A percentile compares a stretch with the other conserved stretches of the same genome.
Conservation (phyloP, 1,284 basidiomycete genomes). For the Acaromyces ingoldii region DNA sequence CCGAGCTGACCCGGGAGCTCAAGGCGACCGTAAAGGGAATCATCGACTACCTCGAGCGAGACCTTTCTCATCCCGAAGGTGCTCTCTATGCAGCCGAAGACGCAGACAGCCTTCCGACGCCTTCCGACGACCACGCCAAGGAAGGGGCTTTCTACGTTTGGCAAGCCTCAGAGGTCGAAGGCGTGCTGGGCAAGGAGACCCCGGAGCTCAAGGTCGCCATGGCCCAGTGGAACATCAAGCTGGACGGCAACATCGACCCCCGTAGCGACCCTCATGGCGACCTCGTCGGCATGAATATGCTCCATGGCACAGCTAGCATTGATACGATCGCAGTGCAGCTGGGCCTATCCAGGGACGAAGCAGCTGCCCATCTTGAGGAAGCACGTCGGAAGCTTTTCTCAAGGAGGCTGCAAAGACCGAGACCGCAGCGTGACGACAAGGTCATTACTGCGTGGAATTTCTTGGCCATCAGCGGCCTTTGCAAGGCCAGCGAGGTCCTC, state of each 20-base stretch:
- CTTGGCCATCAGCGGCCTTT: slow-evolving; percentile 53
- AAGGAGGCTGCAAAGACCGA: slow-evolving; percentile 44
- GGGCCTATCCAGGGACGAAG: not conserved
- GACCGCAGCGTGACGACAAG: slow-evolving; percentile 57
- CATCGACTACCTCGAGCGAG: slow-evolving; percentile 52
- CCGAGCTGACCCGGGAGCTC: slow-evolving; percentile 6
- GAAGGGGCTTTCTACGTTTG: slow-evolving; percentile 58
- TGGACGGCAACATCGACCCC: slow-evolving; percentile 54
- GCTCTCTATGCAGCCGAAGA: slow-evolving; percentile 56
- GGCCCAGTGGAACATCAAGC: slow-evolving; percentile 53
- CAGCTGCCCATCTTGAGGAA: not conserved
- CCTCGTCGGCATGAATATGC: slow-evolving; percentile 42
- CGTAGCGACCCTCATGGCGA: slow-evolving; percentile 55
- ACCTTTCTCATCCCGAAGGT: slow-evolving; percentile 51
- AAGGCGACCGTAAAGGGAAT: slow-evolving; percentile 38
- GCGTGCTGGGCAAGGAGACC: slow-evolving; percentile 45
- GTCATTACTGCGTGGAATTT: slow-evolving; percentile 56
- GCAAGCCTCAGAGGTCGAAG: slow-evolving; percentile 52
- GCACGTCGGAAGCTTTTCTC: slow-evolving; percentile 4
- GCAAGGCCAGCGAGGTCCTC: slow-evolving; percentile 7
- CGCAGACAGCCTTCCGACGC: slow-evolving; percentile 53
- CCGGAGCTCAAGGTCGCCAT: slow-evolving; percentile 38
- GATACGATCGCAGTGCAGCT: not conserved
- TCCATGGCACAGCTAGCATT: slow-evolving; percentile 1
- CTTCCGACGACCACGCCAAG: slow-evolving; percentile 47